These are phyloP conservation scores for Candida hungchunana DNA, from an alignment of 805 yeast species.

Conservation along the genomic window DNA sequence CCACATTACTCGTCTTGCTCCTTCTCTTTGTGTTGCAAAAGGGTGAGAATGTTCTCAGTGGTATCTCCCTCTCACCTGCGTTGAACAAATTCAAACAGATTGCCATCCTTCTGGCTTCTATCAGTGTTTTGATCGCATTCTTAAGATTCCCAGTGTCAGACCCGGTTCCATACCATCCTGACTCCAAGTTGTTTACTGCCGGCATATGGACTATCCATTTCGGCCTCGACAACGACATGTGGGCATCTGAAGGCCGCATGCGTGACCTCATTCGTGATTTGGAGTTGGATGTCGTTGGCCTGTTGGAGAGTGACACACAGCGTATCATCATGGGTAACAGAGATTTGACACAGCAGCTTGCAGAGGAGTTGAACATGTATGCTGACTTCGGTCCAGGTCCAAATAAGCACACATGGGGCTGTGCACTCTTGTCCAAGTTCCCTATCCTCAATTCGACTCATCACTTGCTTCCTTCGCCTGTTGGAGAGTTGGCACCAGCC, in stretches of 20 bases:
- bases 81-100: constrained; percentile 20
- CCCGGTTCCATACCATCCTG: constrained; percentile 66
- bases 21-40: constrained; percentile 39
- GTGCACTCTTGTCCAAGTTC: constrained; percentile 86
- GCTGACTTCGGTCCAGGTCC: constrained; percentile 98
- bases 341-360: constrained; percentile 85
- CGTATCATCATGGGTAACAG: constrained; percentile 93
- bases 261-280: constrained; percentile 75
- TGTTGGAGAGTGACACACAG: constrained; percentile 91
- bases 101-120: constrained; percentile 36
- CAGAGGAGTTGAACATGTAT: constrained; percentile 91
- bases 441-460: constrained; percentile 90
- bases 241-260: constrained; percentile 95
- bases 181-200: constrained; percentile 72
- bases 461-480: constrained; percentile 92
- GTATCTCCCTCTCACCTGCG: constrained; percentile 7
- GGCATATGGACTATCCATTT: constrained; percentile 99
- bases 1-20: constrained; percentile 47
- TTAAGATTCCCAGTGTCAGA: constrained; percentile 53
- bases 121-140: constrained; percentile 50
- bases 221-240: constrained; percentile 95
- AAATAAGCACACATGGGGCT: constrained; percentile 97
- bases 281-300: constrained; percentile 86
- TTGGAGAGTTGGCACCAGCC: constrained; percentile 97
- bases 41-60: constrained; percentile 1